Evolutionary conservation across 1,284 basidiomycete species (phyloP).

Genomic region (Heterobasidion occidentale): DNA sequence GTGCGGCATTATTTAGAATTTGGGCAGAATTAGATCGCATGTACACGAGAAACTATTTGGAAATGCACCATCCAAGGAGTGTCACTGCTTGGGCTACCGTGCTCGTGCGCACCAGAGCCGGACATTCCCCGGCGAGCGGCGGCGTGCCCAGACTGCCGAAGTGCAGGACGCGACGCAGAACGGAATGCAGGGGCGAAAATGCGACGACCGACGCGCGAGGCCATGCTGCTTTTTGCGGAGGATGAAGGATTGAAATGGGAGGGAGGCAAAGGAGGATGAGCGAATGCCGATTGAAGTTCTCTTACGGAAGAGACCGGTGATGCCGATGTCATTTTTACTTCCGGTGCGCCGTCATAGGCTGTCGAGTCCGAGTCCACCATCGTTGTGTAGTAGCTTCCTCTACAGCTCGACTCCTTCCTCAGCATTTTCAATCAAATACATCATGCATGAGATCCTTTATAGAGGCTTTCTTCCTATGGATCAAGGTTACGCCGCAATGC

Average conservation of each 20-base stretch:
- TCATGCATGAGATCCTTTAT: too few relatives aligned
- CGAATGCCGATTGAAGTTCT: not conserved
- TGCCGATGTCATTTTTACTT: too few relatives aligned
- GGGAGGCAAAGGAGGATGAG: not conserved
- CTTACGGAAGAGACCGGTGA: not conserved
- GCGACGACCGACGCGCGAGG: conserved; percentile 3
- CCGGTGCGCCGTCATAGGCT: too few relatives aligned
- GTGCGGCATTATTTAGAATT: not conserved
- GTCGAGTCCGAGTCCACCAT: too few relatives aligned
- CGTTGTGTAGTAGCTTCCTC: too few relatives aligned
- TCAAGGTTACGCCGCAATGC: too few relatives aligned
- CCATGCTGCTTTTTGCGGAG: not conserved
- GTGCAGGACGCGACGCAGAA: not conserved
- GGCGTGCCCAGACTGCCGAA: not conserved
- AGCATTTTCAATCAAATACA: too few relatives aligned
- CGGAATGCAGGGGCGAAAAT: conserved; percentile 4
- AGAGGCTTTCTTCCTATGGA: too few relatives aligned
- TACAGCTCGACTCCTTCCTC: too few relatives aligned
- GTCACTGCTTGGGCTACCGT: conserved; percentile 3
- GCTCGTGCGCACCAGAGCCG: conserved; percentile 5
- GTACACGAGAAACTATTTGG: not conserved
- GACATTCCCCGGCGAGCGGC: conserved; percentile 1
- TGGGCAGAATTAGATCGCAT: too few relatives aligned
- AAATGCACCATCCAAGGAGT: conserved; percentile 7
- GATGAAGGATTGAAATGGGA: not conserved